Conservation (phyloP, 345 rosid species). For the Salix dunnii region DNA sequence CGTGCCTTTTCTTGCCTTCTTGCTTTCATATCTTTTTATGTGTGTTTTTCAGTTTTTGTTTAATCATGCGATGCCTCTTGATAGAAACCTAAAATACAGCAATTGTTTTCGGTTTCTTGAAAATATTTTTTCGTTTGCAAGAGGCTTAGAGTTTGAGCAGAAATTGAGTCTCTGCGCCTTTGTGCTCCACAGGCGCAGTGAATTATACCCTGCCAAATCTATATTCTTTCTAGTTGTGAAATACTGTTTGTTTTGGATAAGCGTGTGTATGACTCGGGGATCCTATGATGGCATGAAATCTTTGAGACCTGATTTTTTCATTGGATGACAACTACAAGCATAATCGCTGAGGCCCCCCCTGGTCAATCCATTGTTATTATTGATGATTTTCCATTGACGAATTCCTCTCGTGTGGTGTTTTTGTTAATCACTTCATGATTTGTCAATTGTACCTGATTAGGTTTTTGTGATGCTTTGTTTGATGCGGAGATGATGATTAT, state of each 20-base stretch:
- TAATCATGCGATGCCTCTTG: constrained; percentile 18
- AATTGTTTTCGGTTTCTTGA: constrained; percentile 16
- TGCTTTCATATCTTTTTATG: too few relatives aligned
- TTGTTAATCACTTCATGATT: background rate
- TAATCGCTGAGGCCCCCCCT: constrained; percentile 41
- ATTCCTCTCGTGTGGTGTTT: background rate
- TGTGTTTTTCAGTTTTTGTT: background rate
- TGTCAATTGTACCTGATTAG: background rate
- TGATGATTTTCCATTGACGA: background rate
- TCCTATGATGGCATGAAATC: constrained; percentile 54
- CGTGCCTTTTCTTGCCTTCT: background rate
- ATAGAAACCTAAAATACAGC: constrained; percentile 10
- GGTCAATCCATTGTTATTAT: background rate
- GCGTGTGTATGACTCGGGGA: background rate
- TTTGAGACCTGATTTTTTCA: constrained; percentile 53
- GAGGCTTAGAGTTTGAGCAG: constrained; percentile 45
- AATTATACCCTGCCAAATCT: constrained; percentile 41
- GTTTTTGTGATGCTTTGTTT: too few relatives aligned
- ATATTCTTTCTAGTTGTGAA: fast-evolving
- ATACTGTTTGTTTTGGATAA: background rate
- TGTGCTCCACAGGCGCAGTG: constrained; percentile 34
- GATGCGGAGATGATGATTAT: constrained; percentile 41
- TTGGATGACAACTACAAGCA: constrained; percentile 46
- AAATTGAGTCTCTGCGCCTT: constrained; percentile 51
- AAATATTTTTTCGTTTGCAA: background rate